Evolutionary conservation across 2,329 filamentous ascomycete species (phyloP).

Genomic region (Fusarium napiforme): DNA sequence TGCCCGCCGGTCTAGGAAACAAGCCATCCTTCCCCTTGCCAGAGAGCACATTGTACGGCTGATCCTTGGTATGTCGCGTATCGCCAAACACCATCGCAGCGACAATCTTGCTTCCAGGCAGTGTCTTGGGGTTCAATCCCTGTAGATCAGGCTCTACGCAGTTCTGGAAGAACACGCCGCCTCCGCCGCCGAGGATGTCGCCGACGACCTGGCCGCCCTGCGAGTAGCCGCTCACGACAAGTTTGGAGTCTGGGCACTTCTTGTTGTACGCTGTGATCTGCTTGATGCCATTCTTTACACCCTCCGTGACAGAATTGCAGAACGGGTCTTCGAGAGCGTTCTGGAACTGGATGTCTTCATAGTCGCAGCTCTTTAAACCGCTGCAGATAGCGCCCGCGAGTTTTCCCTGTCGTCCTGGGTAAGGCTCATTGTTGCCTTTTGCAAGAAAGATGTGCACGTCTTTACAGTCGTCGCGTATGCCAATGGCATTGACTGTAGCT

Average conservation of each 20-base stretch:
- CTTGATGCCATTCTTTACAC: constrained; percentile 17
- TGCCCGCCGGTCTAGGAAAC: constrained; percentile 11
- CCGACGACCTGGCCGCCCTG: constrained; percentile 16
- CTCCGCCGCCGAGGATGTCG: constrained; percentile 20
- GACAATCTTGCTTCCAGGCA: constrained; percentile 1
- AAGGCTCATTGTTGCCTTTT: constrained; percentile 19
- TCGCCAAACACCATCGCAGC: constrained; percentile 20
- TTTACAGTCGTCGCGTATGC: constrained; percentile 9
- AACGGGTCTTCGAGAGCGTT: constrained; percentile 5
- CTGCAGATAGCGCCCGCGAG: constrained; percentile 4
- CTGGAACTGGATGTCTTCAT: constrained; percentile 19
- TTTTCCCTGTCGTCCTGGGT: constrained; percentile 19
- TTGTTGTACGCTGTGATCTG: constrained; percentile 24
- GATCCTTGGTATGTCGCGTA: constrained; percentile 12
- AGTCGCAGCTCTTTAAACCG: constrained; percentile 16
- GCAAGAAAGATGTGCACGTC: constrained; percentile 21
- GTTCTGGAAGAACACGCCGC: constrained; percentile 17
- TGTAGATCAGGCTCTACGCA: constrained; percentile 6
- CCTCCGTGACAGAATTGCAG: constrained; percentile 16
- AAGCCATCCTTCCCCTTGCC: constrained; percentile 1
- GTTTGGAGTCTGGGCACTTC: constrained; percentile 10
- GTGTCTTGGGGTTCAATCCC: constrained; percentile 1
- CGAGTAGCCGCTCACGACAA: constrained; percentile 19
- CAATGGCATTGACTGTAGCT: neutral
- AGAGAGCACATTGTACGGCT: constrained; percentile 11